phyloP scores from a whole-genome alignment of 306 rosid genomes.

The Oemleria cerasiformis region DNA sequence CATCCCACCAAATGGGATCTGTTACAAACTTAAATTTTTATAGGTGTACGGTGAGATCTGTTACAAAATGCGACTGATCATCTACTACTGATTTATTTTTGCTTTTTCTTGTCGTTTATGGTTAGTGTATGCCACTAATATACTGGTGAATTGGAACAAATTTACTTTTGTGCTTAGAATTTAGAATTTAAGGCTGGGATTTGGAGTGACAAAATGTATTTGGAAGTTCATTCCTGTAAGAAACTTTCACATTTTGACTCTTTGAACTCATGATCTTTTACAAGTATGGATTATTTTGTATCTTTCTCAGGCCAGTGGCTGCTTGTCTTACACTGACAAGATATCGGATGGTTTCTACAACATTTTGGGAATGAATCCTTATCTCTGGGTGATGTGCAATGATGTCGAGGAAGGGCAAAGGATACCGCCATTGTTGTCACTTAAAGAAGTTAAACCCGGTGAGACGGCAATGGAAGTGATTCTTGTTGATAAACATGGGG shows the following conservation, averaged over 20 bases:
- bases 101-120: neutral
- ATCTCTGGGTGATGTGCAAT: constrained; percentile 94
- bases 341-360: constrained; percentile 92
- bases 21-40: too few species aligned
- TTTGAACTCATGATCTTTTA: constrained; percentile 1
- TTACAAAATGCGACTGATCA: neutral
- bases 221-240: neutral
- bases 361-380: constrained; percentile 95
- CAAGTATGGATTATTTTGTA: neutral
- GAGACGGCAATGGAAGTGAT: constrained; percentile 88
- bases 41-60: neutral
- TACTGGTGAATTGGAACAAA: constrained; percentile 1
- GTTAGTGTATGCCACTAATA: neutral
- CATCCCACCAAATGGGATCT: too few species aligned
- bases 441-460: constrained; percentile 56
- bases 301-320: constrained; percentile 72
- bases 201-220: neutral
- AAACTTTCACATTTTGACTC: neutral
- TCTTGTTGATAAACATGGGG: constrained; percentile 65
- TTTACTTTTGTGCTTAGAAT: neutral
- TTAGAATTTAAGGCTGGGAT: neutral
- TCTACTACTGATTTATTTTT: neutral
- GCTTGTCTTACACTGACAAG: constrained; percentile 87
- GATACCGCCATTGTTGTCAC: constrained; percentile 65
- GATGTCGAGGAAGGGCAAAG: constrained; percentile 58